Evolutionary conservation across 208 protist genomes (phyloP), one percentile per base, ranked within the genome.

Genomic region (Leptomonas pyrrhocoris): DNA sequence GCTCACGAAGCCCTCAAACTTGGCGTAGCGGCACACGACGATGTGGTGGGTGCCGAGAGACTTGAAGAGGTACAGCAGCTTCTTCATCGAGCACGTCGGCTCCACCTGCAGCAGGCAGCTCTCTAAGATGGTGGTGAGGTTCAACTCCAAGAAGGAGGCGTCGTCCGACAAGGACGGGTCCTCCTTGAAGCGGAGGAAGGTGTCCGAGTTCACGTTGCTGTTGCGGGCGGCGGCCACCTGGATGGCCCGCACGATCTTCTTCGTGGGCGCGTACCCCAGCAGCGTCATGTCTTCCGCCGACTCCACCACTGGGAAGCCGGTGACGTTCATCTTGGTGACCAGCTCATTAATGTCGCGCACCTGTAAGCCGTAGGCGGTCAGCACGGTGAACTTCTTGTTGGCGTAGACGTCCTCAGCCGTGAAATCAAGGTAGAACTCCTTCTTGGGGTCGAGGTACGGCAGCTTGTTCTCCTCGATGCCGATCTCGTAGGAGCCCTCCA

Each of bases 371-470:
- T 84, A 77, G 19, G 85, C 72, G 12, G 86, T 89, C 18, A 94
- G 86, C 8, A 89, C 81, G 13, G 77, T 89, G 60, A 90, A 86
- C 62, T 84, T 66, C 25, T 80, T 79, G 13, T 46, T 25, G 15
- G 56, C 72, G 75, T 86, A 92, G 11, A 95, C 68, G 50, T 90
- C 79, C 59, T 78, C 60, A 11, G 86, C 90, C 12, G 61, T 60
- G 40, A 79, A 88, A 59, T 89, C 72, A 15, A 89, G 65, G 59
- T 89, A 57, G 43, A 90, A 89, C 68, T 90, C 84, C 65, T 85
- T 90, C 59, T 92, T 93, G 3, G 86, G 88, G 68, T 95, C 90
- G 19, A 95, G 74, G 63, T 87, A 95, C 11, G 88, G 90, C 45
- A 92, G 67, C 60, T 89, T 82, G 55, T 81, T 91, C 65, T 94